phyloP scores from a whole-genome alignment of 495 filamentous ascomycete genomes.

The Aspergillus bertholletiae region DNA sequence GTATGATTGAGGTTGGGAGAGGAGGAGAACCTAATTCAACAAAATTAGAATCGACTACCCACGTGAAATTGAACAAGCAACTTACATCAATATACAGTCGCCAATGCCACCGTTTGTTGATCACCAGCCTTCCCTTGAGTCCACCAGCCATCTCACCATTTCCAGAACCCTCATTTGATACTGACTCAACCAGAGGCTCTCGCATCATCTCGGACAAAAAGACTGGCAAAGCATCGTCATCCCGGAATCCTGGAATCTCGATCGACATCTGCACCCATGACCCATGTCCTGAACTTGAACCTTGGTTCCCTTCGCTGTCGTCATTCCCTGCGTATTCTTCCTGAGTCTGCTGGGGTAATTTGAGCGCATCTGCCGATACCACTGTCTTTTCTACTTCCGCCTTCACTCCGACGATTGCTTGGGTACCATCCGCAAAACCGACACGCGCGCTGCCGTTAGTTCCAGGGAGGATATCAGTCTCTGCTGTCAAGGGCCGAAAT shows the following conservation, averaged over 20 bases:
- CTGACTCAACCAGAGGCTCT: slow-evolving; percentile 74
- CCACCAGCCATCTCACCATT: slow-evolving; percentile 49
- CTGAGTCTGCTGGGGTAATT: slow-evolving; percentile 23
- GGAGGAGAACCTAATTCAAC: slow-evolving; percentile 71
- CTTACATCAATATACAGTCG: slow-evolving; percentile 90
- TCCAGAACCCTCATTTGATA: slow-evolving; percentile 15
- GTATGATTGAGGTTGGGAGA: slow-evolving; percentile 87
- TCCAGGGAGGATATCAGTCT: slow-evolving; percentile 81
- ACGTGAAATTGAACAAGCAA: slow-evolving; percentile 16
- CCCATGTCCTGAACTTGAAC: slow-evolving; percentile 37
- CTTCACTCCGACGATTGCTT: slow-evolving; percentile 93
- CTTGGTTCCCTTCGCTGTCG: slow-evolving; percentile 23
- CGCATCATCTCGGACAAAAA: slow-evolving; percentile 82
- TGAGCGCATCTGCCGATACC: slow-evolving; percentile 25
- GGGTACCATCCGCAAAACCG: slow-evolving; percentile 90
- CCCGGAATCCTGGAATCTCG: slow-evolving; percentile 80
- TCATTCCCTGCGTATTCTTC: slow-evolving; percentile 24
- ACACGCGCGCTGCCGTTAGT: slow-evolving; percentile 91
- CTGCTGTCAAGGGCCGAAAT: slow-evolving; percentile 87
- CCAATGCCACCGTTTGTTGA: slow-evolving; percentile 92
- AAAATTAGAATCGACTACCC: slow-evolving; percentile 5
- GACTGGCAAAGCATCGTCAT: slow-evolving; percentile 86
- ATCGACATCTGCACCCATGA: slow-evolving; percentile 80
- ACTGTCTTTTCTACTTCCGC: slow-evolving; percentile 78
- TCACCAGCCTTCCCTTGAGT: slow-evolving; percentile 68